Evolutionary conservation across 1,284 basidiomycete genomes (phyloP), one percentile per base, ranked within the genome.

Genomic region (Tilletia walkeri): DNA sequence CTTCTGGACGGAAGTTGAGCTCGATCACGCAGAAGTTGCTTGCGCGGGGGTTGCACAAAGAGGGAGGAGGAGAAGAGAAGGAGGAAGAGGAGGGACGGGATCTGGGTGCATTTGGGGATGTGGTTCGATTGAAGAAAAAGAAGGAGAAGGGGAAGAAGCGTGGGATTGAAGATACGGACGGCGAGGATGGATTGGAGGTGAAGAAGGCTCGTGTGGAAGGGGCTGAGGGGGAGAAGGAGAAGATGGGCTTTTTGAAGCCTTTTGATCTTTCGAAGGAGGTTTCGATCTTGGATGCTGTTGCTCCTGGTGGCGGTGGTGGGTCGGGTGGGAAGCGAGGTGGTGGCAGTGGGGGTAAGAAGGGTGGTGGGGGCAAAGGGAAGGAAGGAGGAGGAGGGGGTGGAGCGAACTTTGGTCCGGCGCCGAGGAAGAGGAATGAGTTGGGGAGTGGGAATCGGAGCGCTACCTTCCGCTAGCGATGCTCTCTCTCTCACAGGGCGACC

Each of bases 351-450:
- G 34, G 34, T n/a, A 18, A 39, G 18, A 36, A 18, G 14, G 50
- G 36, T 9, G 12, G 16, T 24, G 36, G 30, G 4, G 39, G 14
- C 50, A 18, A 34, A n/a, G 36, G 50, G 20, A 67, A 30, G 24
- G 24, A 30, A 30, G 24, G 24, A 49, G 20, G 67, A 36, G 53
- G 63, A 20, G 67, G 41, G 9, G 24, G 50, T 18, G 63, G 54
- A n/a, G 34, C 56, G 20, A 47, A 36, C n/a, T 49, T 48, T 63
- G 56, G 63, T 7, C 16, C 18, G 18, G 67, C 63, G 53, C 67
- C 67, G 39, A 61, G 67, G 47, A 68, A 68, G 67, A 20, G 63
- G 38, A 68, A 68, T 39, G 67, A 68, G 63, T n/a, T 68, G 67
- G 63, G 63, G 14, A 68, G 53, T 36, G 67, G 67, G 54, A 68